phyloP scores from a whole-genome alignment of 2,329 filamentous ascomycete genomes.

The Laburnicola sp. region DNA sequence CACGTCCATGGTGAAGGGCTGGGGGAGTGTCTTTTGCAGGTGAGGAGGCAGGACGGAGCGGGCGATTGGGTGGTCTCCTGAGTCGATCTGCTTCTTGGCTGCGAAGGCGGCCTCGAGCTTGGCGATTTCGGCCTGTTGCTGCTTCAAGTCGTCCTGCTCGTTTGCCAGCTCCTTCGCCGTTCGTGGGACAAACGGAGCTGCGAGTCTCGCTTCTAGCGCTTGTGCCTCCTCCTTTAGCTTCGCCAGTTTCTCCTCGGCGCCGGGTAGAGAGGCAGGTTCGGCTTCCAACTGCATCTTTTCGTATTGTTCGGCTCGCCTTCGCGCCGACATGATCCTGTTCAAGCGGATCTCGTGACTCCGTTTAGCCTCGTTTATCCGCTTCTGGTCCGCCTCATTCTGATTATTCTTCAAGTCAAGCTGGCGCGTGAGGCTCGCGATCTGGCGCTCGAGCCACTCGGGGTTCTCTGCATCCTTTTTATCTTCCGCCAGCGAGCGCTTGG shows the following conservation, averaged over 20 bases:
- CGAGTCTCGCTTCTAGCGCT: constrained; percentile 18
- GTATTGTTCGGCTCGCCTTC: constrained; percentile 29
- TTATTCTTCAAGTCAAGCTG: constrained; percentile 34
- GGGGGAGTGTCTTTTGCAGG: constrained; percentile 21
- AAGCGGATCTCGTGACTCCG: constrained; percentile 29
- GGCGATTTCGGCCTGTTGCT: constrained; percentile 18
- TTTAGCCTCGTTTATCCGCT: constrained; percentile 26
- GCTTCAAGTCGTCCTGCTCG: constrained; percentile 12
- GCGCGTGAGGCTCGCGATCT: constrained; percentile 25
- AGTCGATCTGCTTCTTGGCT: constrained; percentile 21
- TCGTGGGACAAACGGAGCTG: constrained; percentile 16
- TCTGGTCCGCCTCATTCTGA: constrained; percentile 31
- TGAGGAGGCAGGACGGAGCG: constrained; percentile 29
- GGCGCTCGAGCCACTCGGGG: constrained; percentile 30
- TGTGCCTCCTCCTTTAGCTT: constrained; percentile 19
- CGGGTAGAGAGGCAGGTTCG: constrained; percentile 24
- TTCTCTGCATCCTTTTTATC: constrained; percentile 21
- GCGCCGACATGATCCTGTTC: constrained; percentile 26
- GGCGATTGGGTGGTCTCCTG: constrained; percentile 25
- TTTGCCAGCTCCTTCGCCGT: constrained; percentile 17
- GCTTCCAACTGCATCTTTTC: constrained; percentile 24
- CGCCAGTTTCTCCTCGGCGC: constrained; percentile 23
- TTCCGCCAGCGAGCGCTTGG: constrained; percentile 19
- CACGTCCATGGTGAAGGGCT: constrained; percentile 32
- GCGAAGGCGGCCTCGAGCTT: constrained; percentile 29